Evolutionary conservation across 208 protist genomes (phyloP), one percentile per base, ranked within the genome.

Genomic region (Acanthamoeba divionensis): DNA sequence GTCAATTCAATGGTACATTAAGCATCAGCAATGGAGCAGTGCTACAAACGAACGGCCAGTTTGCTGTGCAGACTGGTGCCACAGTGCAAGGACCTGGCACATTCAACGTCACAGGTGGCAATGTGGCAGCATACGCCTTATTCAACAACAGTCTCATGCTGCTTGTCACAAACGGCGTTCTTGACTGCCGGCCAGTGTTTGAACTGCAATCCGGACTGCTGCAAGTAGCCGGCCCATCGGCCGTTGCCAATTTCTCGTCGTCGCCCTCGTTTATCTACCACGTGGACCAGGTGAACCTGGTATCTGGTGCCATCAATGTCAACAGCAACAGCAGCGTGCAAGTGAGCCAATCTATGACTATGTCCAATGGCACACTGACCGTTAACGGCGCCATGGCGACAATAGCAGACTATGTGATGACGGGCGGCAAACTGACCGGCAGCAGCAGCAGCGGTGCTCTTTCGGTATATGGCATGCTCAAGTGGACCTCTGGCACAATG

Each of bases 391-490:
- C 38, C 41, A n/a, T n/a, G 9, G 57, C 69, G 69, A 41, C 69
- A 5, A 57, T 79, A 41, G 57, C 69, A 15, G 69, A 57, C 38
- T 57, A 79, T 48, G 69, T 24, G 45, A 54, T 48, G 15, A 7
- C 69, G 9, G 57, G 36, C n/a, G 69, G 50, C 75, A 85, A 63
- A 29, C 75, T 85, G 36, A 63, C 48, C 12, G 75, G 75, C 75
- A 38, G 47, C 41, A 54, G 75, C 48, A 54, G 75, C 50, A 48
- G 9, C 52, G 75, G 75, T 54, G 21, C 33, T 8, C 48, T 85
- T 38, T 66, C 75, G 31, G 75, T 85, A 21, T 7, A 48, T 7
- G 1, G 26, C 18, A 63, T 7, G 21, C 75, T 85, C 24, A 48
- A 60, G 52, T 85, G 60, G 33, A 13, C n/a, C 26, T 48, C 52